Evolutionary conservation across 257 asterid species (phyloP).

Genomic region (Salvia miltiorrhiza): DNA sequence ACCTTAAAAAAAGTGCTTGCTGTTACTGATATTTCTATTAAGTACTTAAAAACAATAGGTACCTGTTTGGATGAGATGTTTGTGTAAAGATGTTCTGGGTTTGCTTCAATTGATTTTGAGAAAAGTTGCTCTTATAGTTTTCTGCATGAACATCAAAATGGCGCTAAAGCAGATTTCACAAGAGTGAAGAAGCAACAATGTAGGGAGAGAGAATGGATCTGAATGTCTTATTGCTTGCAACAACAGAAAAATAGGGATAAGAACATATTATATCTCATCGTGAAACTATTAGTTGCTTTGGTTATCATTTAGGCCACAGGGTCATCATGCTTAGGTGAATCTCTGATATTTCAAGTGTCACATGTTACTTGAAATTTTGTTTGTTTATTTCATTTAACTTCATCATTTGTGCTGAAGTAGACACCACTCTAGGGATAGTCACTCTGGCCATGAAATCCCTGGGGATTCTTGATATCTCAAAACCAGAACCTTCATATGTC

Average conservation of each 20-base stretch:
- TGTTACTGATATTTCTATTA: not conserved
- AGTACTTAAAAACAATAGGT: not conserved
- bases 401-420: not conserved
- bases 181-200: not conserved
- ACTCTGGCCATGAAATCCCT: not conserved
- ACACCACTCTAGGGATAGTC: too few species aligned
- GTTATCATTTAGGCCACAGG: too few species aligned
- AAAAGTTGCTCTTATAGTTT: not conserved
- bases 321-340: not conserved
- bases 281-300: not conserved
- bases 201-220: not conserved
- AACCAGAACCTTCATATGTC: not conserved
- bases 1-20: not conserved
- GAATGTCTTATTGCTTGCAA: not conserved
- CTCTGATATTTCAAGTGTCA: not conserved
- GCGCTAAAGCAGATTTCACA: not conserved
- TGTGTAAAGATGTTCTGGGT: not conserved
- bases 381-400: not conserved
- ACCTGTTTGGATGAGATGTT: not conserved
- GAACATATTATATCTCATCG: not conserved
- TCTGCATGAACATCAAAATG: not conserved
- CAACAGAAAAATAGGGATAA: not conserved
- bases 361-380: not conserved
- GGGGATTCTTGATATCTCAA: not conserved
- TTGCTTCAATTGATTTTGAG: not conserved